Evolutionary conservation across 129 eudicot genomes (phyloP).

Genomic region (Lactuca saligna): DNA sequence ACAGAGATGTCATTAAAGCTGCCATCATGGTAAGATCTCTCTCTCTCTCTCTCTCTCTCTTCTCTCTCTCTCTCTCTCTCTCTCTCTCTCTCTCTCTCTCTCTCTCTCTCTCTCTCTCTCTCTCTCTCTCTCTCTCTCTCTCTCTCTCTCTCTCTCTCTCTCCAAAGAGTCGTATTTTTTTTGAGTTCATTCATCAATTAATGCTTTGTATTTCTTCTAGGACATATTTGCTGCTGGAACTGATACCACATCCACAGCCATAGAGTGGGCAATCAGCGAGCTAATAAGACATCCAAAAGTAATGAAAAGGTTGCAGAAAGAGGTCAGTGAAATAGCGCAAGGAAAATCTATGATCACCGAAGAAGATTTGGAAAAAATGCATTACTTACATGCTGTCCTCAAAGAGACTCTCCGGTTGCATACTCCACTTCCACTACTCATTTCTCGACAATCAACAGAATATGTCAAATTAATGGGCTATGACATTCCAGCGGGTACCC

Average conservation of each 20-base stretch:
- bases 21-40: conserved; percentile 35
- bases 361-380: conserved; percentile 51
- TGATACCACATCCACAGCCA: conserved; percentile 30
- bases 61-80: too few species aligned
- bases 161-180: not conserved
- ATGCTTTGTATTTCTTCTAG: conserved; percentile 26
- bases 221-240: conserved; percentile 50
- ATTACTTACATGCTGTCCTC: conserved; percentile 49
- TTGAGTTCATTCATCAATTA: not conserved
- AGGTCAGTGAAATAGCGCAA: conserved; percentile 32
- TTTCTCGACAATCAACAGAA: conserved; percentile 45
- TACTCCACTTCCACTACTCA: conserved; percentile 41
- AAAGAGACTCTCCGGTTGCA: conserved; percentile 56
- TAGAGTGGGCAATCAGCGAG: conserved; percentile 58
- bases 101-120: too few species aligned
- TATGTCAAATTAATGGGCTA: conserved; percentile 47
- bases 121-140: too few species aligned
- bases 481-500: conserved; percentile 47
- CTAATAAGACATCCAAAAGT: conserved; percentile 46
- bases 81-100: too few species aligned
- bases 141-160: too few species aligned
- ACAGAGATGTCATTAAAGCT: conserved; percentile 43
- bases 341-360: conserved; percentile 31
- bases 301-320: conserved; percentile 42
- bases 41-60: too few species aligned